phyloP scores from a whole-genome alignment of 305 asterid genomes.

The Withania somnifera region DNA sequence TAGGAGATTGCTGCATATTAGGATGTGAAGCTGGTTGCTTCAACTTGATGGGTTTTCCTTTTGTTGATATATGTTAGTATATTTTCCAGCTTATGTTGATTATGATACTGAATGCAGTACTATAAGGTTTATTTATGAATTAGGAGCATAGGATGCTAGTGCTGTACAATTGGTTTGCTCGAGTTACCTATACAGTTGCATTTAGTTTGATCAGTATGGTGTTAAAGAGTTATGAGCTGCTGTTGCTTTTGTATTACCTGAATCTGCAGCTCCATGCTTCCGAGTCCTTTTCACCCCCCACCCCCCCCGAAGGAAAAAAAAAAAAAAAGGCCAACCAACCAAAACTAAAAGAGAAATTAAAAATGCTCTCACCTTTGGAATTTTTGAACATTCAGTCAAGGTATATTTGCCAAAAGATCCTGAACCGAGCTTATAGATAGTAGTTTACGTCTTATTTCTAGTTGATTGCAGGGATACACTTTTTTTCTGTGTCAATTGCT shows the following conservation, averaged over 20 bases:
- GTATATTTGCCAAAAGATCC: not conserved
- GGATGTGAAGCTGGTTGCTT: not conserved
- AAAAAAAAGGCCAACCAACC: too few relatives aligned
- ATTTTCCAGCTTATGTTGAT: not conserved
- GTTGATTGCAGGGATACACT: not conserved
- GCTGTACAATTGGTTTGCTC: not conserved
- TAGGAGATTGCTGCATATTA: not conserved
- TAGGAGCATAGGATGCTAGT: constrained; percentile 1
- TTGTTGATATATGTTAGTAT: constrained; percentile 3
- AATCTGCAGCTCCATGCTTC: too few relatives aligned
- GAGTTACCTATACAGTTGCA: not conserved
- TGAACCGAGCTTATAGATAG: not conserved
- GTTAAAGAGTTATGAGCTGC: too few relatives aligned
- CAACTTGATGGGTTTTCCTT: not conserved
- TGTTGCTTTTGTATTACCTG: too few relatives aligned
- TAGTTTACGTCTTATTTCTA: not conserved
- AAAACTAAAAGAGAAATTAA: not conserved
- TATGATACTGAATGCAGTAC: not conserved
- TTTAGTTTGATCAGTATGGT: not conserved
- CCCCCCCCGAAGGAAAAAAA: too few relatives aligned
- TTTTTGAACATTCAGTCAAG: not conserved
- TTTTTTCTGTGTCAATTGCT: not conserved
- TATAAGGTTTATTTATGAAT: not conserved
- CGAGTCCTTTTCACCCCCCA: too few relatives aligned
- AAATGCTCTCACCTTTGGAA: not conserved